phyloP scores from a whole-genome alignment of 805 yeast genomes.

The Ogataea populi-albae region DNA sequence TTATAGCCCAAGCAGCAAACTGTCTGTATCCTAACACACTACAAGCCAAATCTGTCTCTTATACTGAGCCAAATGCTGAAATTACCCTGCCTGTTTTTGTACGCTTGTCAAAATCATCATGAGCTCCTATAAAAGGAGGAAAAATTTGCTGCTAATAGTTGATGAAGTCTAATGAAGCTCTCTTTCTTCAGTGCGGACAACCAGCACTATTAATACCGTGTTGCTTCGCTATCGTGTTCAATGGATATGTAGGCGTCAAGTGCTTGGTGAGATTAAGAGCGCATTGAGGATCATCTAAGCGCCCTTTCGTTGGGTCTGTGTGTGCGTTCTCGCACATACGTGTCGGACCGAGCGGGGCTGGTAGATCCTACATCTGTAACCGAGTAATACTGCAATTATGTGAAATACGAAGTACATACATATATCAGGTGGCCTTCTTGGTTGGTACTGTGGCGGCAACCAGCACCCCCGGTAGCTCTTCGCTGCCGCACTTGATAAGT shows the following conservation, averaged over 20 bases:
- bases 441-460: constrained; percentile 53
- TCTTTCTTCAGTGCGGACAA: constrained; percentile 63
- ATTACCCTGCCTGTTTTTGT: too few relatives aligned
- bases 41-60: too few relatives aligned
- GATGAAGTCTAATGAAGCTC: constrained; percentile 18
- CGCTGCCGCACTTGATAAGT: constrained; percentile 51
- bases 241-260: constrained; percentile 60
- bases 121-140: too few relatives aligned
- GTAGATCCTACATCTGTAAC: constrained; percentile 53
- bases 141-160: too few relatives aligned
- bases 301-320: constrained; percentile 51
- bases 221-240: constrained; percentile 50
- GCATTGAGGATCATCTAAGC: constrained; percentile 57
- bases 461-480: constrained; percentile 67
- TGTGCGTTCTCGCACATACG: constrained; percentile 18
- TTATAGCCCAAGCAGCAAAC: too few relatives aligned
- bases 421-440: constrained; percentile 34
- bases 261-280: constrained; percentile 59
- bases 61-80: too few relatives aligned
- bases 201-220: constrained; percentile 69
- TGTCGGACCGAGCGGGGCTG: constrained; percentile 52
- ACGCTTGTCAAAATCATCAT: too few relatives aligned
- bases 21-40: too few relatives aligned
- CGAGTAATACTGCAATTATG: too few relatives aligned
- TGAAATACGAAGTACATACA: too few relatives aligned